phyloP scores from a whole-genome alignment of 306 rosid genomes.

The Trifolium repens region DNA sequence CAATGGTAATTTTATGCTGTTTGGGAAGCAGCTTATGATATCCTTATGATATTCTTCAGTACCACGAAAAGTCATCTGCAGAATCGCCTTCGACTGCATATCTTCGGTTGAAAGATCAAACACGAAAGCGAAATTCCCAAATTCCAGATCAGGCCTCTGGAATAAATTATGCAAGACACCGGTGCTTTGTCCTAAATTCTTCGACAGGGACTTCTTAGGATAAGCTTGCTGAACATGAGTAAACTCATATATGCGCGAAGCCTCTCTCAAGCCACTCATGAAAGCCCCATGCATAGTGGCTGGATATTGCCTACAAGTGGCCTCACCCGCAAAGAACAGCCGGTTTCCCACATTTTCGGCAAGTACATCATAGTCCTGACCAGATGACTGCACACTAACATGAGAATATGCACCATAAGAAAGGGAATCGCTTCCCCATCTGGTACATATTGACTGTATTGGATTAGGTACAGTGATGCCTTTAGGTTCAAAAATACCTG shows the following conservation, averaged over 20 bases:
- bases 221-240: constrained; percentile 47
- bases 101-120: constrained; percentile 66
- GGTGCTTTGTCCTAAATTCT: constrained; percentile 55
- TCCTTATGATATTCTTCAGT: constrained; percentile 47
- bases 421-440: constrained; percentile 93
- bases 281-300: constrained; percentile 98
- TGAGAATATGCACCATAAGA: constrained; percentile 94
- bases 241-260: constrained; percentile 67
- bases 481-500: constrained; percentile 80
- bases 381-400: constrained; percentile 81
- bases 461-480: constrained; percentile 83
- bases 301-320: constrained; percentile 89
- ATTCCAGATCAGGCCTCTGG: constrained; percentile 68
- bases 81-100: constrained; percentile 63
- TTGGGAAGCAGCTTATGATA: constrained; percentile 41
- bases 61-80: constrained; percentile 61
- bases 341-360: constrained; percentile 81
- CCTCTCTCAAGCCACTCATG: constrained; percentile 94
- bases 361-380: constrained; percentile 82
- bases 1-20: constrained; percentile 51
- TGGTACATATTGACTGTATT: constrained; percentile 80
- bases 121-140: constrained; percentile 64
- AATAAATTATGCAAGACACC: constrained; percentile 64
- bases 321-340: constrained; percentile 96
- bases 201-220: constrained; percentile 51